Base-by-base conservation (phyloP, 2,329 filamentous ascomycete genomes). In the Stachybotrys chartarum region DNA sequence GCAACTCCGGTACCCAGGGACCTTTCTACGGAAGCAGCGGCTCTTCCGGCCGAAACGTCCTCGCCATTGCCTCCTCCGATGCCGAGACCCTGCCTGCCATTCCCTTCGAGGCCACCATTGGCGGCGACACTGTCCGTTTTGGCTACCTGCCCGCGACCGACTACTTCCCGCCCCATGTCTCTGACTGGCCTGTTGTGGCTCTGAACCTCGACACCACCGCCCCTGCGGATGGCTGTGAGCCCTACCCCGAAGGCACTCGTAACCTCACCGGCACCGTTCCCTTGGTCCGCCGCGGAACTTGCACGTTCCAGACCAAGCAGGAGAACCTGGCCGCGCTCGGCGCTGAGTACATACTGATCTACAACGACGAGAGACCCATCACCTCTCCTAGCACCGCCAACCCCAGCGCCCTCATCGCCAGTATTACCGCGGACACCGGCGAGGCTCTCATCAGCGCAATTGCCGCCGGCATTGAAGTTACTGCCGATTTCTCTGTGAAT, bases 1-100 rank as follows among this genome's bases (percentile, higher is more conserved):
- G 76, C 30, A 79, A 79, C 54, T 67, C 69, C 6, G 76, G 76
- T 16, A 62, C 61, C 7, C 59, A 65, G n/a, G 76, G 76, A 2
- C 64, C 75, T 0, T 77, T 78, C 61, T 73, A 71, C 35, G 68
- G 69, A 7, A 69, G 67, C 50, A 70, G 67, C 5, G 76, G 74
- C 4, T 68, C 75, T 2, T 70, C 72, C 7, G 75, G 73, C 4
- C 66, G 66, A 32, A 67, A 72, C n/a, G 74, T 75, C 5, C 68
- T 76, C 10, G 68, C 74, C 5, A 70, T 78, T 30, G 77, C 75
- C 30, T 77, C 77, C 0, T 65, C 78, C 44, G 63, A 66, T 18
- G 67, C 65, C 5, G 64, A 18, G 62, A 62, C 18, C 6, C 50
- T 42, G n/a, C 50, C 50, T 16, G 50, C 50, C 8, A 10, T 18